Percentiles rank a stretch among this genome's conserved stretches.
Evolutionary conservation across 345 rosid species (phyloP).

Genomic region (Odontarrhena argentea): DNA sequence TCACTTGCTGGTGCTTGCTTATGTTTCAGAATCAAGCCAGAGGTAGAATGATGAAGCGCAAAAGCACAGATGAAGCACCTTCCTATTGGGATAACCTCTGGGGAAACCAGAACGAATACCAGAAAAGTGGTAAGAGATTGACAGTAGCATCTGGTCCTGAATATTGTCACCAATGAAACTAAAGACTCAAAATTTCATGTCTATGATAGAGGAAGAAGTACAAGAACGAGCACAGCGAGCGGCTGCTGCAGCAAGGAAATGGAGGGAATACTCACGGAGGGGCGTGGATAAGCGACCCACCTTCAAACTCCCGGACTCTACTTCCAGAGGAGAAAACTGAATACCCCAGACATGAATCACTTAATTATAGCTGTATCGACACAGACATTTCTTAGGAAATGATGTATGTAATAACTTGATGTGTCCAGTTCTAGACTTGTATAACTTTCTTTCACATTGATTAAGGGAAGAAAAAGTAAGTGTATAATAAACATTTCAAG

Average conservation of each 20-base stretch:
- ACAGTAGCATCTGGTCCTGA: conserved; percentile 9
- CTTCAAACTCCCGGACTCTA: conserved; percentile 75
- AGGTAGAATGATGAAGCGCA: conserved; percentile 68
- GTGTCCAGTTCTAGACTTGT: conserved; percentile 23
- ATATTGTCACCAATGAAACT: too few species aligned
- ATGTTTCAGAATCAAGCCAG: conserved; percentile 69
- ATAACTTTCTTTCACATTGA: conserved; percentile 30
- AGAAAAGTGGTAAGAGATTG: conserved; percentile 57
- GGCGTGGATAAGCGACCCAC: conserved; percentile 84
- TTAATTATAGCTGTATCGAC: conserved; percentile 15
- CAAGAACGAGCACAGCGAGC: conserved; percentile 75
- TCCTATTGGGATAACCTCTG: conserved; percentile 79
- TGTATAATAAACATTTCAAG: conserved; percentile 9
- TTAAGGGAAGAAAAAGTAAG: conserved; percentile 13
- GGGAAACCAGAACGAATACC: conserved; percentile 55
- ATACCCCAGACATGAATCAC: conserved; percentile 13
- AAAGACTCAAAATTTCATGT: not conserved
- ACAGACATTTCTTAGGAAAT: not conserved
- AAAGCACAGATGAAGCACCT: conserved; percentile 49
- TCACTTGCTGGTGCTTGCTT: not conserved
- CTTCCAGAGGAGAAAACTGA: conserved; percentile 50
- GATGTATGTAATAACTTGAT: conserved; percentile 33
- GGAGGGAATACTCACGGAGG: conserved; percentile 91
- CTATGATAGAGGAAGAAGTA: conserved; percentile 72
- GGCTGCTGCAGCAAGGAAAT: conserved; percentile 83